Base-by-base conservation (phyloP, 768 basidiomycete genomes). In the Podaxis pistillaris region DNA sequence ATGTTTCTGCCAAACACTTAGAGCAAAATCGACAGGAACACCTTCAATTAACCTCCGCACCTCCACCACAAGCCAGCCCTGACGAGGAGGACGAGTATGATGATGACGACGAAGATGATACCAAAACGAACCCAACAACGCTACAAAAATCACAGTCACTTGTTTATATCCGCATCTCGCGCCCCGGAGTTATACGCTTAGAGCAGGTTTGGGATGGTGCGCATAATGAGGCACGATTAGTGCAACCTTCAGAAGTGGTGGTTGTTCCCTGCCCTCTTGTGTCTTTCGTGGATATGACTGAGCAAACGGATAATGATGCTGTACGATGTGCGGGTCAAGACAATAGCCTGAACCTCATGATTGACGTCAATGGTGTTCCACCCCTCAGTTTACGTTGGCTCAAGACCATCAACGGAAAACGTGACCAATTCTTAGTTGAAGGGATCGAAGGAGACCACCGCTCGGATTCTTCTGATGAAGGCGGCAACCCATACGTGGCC, bases 261-360 rank as follows among this genome's bases (percentile, higher is more conserved):
- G 78, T 96, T 49, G 91, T 88, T 12, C 91, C 94, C 19, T 97
- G 95, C 70, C 95, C 95, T 5, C 80, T 77, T 4, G 93, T 88
- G 3, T 82, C 83, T 66, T 95, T 94, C 69, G 74, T 81, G 28
- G 74, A 81, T 56, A 76, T 81, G 30, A 49, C 53, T 60, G 69
- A 74, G 44, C 64, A 67, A 37, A 58, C 73, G 8, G 70, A 67
- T 19, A 62, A 74, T 33, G 73, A 82, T 53, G 76, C 83, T 15
- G 71, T 87, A 59, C 86, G 84, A 38, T 96, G 93, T 72, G 83
- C 83, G 26, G 91, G 91, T 11, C 85, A 87, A 61, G 81, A 88
- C 52, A 74, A 81, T 6, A 78, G 81, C 63, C 67, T 86, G 22
- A 79, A 85, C 62, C 69, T 90, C 64, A 78, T 76, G 64, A 89